Evolutionary conservation across 495 filamentous ascomycete genomes (phyloP).

Genomic region (Letharia columbiana): DNA sequence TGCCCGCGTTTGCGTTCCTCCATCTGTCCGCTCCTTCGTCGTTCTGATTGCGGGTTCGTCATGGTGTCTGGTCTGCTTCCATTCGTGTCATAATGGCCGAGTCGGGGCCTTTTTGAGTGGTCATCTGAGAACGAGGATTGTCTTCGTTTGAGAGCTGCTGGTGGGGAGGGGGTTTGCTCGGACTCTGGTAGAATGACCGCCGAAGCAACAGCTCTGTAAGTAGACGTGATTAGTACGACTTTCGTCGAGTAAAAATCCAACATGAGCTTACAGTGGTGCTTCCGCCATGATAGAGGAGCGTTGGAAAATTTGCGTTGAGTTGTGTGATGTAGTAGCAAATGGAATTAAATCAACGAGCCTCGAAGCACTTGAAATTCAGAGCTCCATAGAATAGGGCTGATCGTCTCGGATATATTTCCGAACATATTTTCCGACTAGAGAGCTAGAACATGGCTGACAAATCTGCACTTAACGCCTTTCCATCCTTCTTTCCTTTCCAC

Average conservation of each 20-base stretch:
- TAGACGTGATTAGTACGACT: conserved; percentile 1
- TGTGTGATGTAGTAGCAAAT: background rate
- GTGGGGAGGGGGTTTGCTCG: conserved; percentile 27
- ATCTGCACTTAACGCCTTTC: background rate
- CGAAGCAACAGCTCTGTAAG: conserved; percentile 48
- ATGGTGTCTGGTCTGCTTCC: conserved; percentile 19
- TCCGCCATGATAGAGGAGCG: conserved; percentile 22
- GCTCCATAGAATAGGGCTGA: background rate
- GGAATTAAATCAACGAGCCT: background rate
- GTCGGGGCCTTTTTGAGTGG: conserved; percentile 48
- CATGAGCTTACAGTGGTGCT: conserved; percentile 28
- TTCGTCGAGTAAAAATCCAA: background rate
- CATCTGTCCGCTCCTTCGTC: conserved; percentile 42
- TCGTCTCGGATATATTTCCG: background rate
- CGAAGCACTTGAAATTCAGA: no score
- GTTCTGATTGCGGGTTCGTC: conserved; percentile 30
- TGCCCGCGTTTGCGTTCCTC: conserved; percentile 84
- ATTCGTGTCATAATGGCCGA: conserved; percentile 33
- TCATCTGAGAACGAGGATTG: conserved; percentile 48
- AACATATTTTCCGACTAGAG: background rate
- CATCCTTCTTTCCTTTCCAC: background rate
- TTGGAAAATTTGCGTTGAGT: background rate
- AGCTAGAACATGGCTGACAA: conserved; percentile 16
- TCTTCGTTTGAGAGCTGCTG: conserved; percentile 44
- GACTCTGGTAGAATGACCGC: conserved; percentile 55